Evolutionary conservation across 805 yeast genomes (phyloP), one percentile per base, ranked within the genome.

Genomic region (Candida taoyuanica): DNA sequence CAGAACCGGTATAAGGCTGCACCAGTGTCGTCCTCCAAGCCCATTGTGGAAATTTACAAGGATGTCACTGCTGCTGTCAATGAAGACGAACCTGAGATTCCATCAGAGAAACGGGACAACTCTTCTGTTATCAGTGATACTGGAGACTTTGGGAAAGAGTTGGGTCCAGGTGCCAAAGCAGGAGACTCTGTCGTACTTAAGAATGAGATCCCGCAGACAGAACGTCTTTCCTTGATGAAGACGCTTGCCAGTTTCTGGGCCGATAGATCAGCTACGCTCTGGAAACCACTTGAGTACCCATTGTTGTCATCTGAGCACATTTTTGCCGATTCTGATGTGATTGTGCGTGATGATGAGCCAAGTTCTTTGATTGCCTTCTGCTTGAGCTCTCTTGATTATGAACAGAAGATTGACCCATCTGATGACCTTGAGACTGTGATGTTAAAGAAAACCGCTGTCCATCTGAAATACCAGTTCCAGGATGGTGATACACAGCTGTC

Each of bases 261-360:
- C 1, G 98, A 93, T 62, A 68, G 98, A 52, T 85, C 98, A 1
- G 93, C 97, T 1, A 82, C 94, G 2, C 70, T 93, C 16, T 94
- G 98, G 98, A 88, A 85, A 48, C 95, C 96, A 0, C 66, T 93
- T 24, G 81, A 76, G 15, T 89, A 88, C 60, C 96, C 98, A 2
- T 67, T 89, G 2, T 47, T 63, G 2, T 73, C 88, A 0, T 73
- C 82, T 0, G 98, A 93, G 55, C 98, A 93, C 58, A 76, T 91
- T 1, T 93, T 93, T 66, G 87, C 86, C 15, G 98, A 94, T 55
- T 85, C 95, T 7, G 87, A 85, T 58, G 95, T 93, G 16, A 81
- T 93, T 41, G 91, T 93, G 8, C 68, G 98, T 35, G 99, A 93
- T 53, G 96, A 87, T 58, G 99, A 93, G 57, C 98, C 98, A 8